These are phyloP conservation scores for Penicillium flavigenum DNA, from an alignment of 495 filamentous ascomycete species.

Conservation along the genomic window DNA sequence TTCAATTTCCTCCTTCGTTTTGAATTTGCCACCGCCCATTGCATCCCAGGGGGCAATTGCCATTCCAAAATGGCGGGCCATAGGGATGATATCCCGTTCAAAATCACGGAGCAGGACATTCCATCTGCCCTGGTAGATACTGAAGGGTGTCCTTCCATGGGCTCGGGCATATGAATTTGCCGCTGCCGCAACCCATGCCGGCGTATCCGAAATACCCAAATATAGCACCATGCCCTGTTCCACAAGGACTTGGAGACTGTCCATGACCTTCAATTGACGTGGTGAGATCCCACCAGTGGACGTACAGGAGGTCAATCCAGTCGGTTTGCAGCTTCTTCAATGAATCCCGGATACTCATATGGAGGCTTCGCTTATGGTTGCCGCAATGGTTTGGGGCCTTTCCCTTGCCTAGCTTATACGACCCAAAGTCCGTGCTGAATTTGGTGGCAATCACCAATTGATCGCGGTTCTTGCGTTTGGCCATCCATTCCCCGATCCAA, in stretches of 20 bases:
- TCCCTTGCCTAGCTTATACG: conserved; percentile 24
- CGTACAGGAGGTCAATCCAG: conserved; percentile 54
- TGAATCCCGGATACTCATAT: conserved; percentile 50
- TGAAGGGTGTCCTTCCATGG: conserved; percentile 24
- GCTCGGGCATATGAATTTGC: conserved; percentile 34
- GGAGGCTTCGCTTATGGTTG: conserved; percentile 58
- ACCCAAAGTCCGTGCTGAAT: conserved; percentile 50
- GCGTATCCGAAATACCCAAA: conserved; percentile 44
- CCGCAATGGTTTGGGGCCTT: conserved; percentile 55
- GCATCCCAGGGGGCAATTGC: conserved; percentile 54
- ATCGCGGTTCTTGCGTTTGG: conserved; percentile 15
- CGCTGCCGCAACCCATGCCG: conserved; percentile 36
- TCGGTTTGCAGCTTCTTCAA: conserved; percentile 63
- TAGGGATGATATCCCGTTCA: conserved; percentile 58
- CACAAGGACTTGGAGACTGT: conserved; percentile 40
- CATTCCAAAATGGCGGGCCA: conserved; percentile 58
- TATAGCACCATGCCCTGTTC: conserved; percentile 47
- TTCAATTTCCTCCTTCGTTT: conserved; percentile 36
- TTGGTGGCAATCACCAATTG: conserved; percentile 61
- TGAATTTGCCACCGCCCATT: conserved; percentile 54
- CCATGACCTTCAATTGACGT: conserved; percentile 46
- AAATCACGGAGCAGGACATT: conserved; percentile 41
- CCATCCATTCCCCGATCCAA: conserved; percentile 20
- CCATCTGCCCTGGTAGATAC: conserved; percentile 32
- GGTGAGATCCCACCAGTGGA: conserved; percentile 3